These are phyloP conservation scores for Symbiodinium pilosum DNA, from an alignment of 73 alveolate genomes.

Conservation along the genomic window DNA sequence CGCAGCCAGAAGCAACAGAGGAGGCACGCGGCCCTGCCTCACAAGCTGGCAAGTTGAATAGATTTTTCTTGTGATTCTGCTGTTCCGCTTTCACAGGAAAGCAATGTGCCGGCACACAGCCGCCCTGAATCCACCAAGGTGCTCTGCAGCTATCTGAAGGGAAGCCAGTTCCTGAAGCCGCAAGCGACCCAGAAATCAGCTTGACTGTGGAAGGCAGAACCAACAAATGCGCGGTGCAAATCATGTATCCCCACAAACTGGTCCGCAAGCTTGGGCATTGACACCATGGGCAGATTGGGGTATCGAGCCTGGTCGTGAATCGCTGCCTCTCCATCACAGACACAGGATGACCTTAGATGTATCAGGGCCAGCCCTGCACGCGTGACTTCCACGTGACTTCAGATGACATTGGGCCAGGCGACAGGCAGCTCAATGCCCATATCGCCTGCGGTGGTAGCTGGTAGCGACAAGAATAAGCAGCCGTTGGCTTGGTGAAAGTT, in stretches of 20 bases:
- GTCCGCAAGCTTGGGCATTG: too few species aligned
- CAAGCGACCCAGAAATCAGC: too few species aligned
- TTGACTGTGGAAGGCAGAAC: too few species aligned
- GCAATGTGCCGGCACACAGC: too few species aligned
- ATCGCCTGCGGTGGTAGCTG: background rate
- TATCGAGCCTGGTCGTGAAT: background rate
- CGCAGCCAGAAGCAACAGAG: background rate
- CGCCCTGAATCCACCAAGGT: background rate
- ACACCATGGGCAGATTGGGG: too few species aligned
- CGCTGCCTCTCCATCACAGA: background rate
- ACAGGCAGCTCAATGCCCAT: background rate
- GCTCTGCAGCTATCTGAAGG: background rate
- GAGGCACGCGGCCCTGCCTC: conserved; percentile 12
- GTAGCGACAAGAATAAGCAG: too few species aligned
- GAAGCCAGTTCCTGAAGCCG: background rate
- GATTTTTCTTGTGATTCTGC: too few species aligned
- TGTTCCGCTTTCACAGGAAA: too few species aligned
- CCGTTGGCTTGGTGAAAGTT: background rate
- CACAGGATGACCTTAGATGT: background rate
- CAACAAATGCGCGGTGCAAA: too few species aligned
- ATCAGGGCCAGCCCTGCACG: background rate
- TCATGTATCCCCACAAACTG: too few species aligned
- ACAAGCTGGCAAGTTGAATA: too few species aligned
- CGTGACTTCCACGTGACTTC: background rate
- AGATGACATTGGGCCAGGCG: background rate